Evolutionary conservation across 1,139 yeast species (phyloP).

Genomic region (Suhomyces taliae): DNA sequence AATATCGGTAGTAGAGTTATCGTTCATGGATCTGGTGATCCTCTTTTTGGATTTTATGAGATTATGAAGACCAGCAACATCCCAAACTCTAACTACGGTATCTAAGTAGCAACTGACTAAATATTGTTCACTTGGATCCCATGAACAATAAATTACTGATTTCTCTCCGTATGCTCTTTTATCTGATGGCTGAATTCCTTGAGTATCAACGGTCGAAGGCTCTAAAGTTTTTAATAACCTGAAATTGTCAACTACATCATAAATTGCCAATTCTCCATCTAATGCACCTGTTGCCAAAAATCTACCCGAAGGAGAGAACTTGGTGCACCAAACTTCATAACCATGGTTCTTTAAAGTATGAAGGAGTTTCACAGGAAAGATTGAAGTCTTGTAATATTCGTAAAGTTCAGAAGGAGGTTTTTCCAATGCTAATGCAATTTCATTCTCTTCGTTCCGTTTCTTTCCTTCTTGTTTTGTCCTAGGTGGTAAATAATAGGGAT

Average conservation of each 20-base stretch:
- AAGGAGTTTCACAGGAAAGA: slow-evolving; percentile 49
- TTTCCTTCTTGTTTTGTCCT: slow-evolving; percentile 16
- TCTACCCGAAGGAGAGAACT: slow-evolving; percentile 76
- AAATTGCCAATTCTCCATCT: slow-evolving; percentile 64
- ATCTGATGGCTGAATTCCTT: slow-evolving; percentile 27
- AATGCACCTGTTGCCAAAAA: slow-evolving; percentile 75
- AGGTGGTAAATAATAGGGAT: slow-evolving; percentile 39
- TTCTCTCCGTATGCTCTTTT: slow-evolving; percentile 21
- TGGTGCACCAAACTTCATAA: slow-evolving; percentile 83
- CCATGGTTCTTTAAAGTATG: slow-evolving; percentile 51
- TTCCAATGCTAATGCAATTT: slow-evolving; percentile 11
- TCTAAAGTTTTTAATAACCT: slow-evolving; percentile 38
- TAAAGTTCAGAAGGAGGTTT: slow-evolving; percentile 7
- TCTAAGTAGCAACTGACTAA: slow-evolving; percentile 71
- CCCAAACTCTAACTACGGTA: slow-evolving; percentile 67
- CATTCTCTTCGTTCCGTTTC: slow-evolving; percentile 4
- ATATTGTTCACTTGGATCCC: slow-evolving; percentile 74
- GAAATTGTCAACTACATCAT: slow-evolving; percentile 61
- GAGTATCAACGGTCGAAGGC: slow-evolving; percentile 32
- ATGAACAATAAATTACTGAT: slow-evolving; percentile 65
- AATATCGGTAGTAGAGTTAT: slow-evolving; percentile 5
- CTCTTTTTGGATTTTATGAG: slow-evolving; percentile 23
- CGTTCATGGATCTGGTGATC: slow-evolving; percentile 27
- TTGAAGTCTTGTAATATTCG: slow-evolving; percentile 12
- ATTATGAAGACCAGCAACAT: slow-evolving; percentile 38